A percentile compares a stretch with the other conserved stretches of the same genome.
phyloP scores from a whole-genome alignment of 148 eudicot genomes.

The Drosera capensis region DNA sequence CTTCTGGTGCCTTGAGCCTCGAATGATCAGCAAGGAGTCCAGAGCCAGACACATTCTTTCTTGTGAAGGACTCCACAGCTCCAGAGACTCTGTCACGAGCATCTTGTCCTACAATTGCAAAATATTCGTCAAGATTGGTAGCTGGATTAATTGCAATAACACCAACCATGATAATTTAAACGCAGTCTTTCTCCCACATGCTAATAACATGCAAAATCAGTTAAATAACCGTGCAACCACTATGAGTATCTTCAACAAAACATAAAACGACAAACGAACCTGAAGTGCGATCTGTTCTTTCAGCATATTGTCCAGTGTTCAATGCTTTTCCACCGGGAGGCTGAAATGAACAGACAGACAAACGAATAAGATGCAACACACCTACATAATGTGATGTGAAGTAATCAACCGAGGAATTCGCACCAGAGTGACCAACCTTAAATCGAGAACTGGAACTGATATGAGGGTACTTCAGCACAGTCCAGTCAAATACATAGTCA shows the following conservation, averaged over 20 bases:
- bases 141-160: background rate
- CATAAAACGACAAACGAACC: constrained; percentile 9
- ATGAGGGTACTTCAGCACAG: constrained; percentile 42
- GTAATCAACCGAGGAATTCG: background rate
- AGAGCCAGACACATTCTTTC: constrained; percentile 22
- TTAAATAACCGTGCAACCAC: background rate
- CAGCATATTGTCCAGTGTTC: constrained; percentile 17
- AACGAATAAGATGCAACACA: background rate
- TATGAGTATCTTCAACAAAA: background rate
- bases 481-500: constrained; percentile 69
- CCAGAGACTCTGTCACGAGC: constrained; percentile 16
- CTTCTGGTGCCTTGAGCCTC: constrained; percentile 20
- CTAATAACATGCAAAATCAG: background rate
- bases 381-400: background rate
- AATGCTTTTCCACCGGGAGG: constrained; percentile 16
- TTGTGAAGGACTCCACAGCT: constrained; percentile 20
- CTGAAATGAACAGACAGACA: constrained; percentile 8
- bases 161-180: background rate
- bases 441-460: constrained; percentile 16
- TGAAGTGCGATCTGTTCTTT: constrained; percentile 7
- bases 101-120: constrained; percentile 13
- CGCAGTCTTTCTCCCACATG: background rate
- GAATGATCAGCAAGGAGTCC: constrained; percentile 21
- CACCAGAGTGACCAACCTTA: constrained; percentile 13
- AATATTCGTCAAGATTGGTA: background rate